phyloP scores from a whole-genome alignment of 306 rosid genomes.

The Dryas octopetala region DNA sequence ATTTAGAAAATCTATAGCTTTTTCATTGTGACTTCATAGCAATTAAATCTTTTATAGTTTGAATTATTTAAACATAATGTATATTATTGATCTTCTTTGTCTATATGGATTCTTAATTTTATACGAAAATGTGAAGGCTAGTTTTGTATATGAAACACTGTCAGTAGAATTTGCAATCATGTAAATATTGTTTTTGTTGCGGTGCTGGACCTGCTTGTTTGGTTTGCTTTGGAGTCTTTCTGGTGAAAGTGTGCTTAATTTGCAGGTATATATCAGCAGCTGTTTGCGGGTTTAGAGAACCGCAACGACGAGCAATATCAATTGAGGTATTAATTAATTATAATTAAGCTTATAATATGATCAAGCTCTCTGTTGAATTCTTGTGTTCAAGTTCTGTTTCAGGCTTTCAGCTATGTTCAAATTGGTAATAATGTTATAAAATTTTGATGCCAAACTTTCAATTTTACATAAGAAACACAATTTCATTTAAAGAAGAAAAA shows the following conservation, averaged over 20 bases:
- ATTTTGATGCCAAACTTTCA: background rate
- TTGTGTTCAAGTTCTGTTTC: background rate
- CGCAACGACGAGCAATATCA: constrained; percentile 42
- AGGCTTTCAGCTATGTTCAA: background rate
- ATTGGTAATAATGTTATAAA: background rate
- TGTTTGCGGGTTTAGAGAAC: constrained; percentile 35
- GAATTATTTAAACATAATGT: background rate
- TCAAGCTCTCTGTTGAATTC: background rate
- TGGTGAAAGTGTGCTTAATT: background rate
- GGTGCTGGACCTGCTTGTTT: background rate
- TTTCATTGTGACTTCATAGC: background rate
- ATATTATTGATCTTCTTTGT: background rate
- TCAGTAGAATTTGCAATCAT: background rate
- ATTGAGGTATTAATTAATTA: constrained; percentile 31
- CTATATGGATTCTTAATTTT: background rate
- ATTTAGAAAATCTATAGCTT: background rate
- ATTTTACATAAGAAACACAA: no score
- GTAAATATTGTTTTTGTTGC: background rate
- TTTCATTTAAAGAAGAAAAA: no score
- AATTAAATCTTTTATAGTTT: background rate
- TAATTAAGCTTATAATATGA: background rate
- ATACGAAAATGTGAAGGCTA: background rate
- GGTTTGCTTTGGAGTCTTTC: background rate
- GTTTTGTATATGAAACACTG: background rate
- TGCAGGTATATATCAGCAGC: constrained; percentile 41